Percentiles rank a stretch among this genome's conserved stretches.
Conservation (phyloP, 805 yeast genomes). For the Yarrowia alimentaria region DNA sequence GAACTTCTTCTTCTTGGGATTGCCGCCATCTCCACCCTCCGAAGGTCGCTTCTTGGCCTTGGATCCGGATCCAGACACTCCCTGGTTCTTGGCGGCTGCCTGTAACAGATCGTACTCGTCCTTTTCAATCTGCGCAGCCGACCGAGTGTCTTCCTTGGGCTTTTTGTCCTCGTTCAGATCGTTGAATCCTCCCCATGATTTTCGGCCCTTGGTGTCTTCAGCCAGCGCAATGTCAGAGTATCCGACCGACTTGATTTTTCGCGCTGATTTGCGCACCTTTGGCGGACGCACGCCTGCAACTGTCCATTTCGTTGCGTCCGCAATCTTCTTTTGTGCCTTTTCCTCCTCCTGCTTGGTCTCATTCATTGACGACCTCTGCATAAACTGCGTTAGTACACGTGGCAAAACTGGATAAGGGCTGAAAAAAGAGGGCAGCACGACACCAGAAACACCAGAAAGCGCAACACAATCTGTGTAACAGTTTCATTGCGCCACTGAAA, state of each 20-base stretch:
- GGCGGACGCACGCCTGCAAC: constrained; percentile 4
- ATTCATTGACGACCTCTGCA: constrained; percentile 15
- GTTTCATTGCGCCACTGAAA: no score
- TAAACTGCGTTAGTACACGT: constrained; percentile 22
- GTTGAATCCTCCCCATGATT: constrained; percentile 23
- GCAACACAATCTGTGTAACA: no score
- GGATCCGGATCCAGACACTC: constrained; percentile 19
- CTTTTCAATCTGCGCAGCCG: constrained; percentile 7
- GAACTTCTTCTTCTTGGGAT: constrained; percentile 16
- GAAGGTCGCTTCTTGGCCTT: constrained; percentile 25
- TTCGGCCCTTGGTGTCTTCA: constrained; percentile 19
- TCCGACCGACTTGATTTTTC: constrained; percentile 11
- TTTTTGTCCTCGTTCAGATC: constrained; percentile 18
- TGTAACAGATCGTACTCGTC: constrained; percentile 10
- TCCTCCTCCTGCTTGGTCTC: constrained; percentile 20
- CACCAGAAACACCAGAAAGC: no score
- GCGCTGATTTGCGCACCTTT: constrained; percentile 8
- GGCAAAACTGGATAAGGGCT: neutral
- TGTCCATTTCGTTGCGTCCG: constrained; percentile 24
- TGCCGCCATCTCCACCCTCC: constrained; percentile 16
- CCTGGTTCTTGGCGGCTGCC: constrained; percentile 25
- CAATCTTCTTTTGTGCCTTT: constrained; percentile 23
- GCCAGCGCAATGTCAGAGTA: constrained; percentile 19
- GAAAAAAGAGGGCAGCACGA: no score
- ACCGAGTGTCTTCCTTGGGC: constrained; percentile 2